A percentile compares a stretch with the other conserved stretches of the same genome.
Evolutionary conservation across 805 yeast genomes (phyloP).

Genomic region (Metschnikowia baotianmanensis): DNA sequence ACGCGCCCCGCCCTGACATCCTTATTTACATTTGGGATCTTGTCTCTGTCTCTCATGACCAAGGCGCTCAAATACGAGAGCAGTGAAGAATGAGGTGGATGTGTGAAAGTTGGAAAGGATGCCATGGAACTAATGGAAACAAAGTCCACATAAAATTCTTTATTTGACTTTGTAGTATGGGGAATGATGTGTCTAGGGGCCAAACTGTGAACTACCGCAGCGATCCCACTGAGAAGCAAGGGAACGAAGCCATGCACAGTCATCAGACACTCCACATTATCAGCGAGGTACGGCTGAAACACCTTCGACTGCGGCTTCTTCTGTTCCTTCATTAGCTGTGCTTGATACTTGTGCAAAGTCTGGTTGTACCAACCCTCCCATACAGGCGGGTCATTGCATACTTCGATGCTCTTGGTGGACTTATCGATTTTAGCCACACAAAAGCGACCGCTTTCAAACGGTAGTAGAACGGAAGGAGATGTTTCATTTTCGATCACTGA

Average conservation of each 20-base stretch:
- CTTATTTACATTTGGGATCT: constrained; percentile 5
- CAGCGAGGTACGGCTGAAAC: constrained; percentile 21
- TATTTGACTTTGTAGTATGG: constrained; percentile 22
- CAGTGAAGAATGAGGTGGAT: too few species aligned
- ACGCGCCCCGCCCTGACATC: constrained; percentile 2
- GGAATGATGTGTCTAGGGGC: constrained; percentile 16
- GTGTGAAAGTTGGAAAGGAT: too few species aligned
- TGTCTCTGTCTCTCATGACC: constrained; percentile 1
- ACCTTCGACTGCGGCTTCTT: constrained; percentile 14
- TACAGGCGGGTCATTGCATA: constrained; percentile 1
- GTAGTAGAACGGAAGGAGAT: not conserved
- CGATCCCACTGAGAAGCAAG: constrained; percentile 5
- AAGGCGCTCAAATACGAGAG: constrained; percentile 7
- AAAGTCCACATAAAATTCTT: constrained; percentile 13
- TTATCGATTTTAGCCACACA: constrained; percentile 4
- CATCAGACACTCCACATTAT: constrained; percentile 27
- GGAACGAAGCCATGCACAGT: constrained; percentile 11
- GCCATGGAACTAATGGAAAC: constrained; percentile 1
- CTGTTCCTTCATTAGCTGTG: constrained; percentile 13
- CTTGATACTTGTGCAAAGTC: constrained; percentile 19
- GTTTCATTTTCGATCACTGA: not conserved
- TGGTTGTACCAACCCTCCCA: constrained; percentile 21
- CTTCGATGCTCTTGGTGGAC: not conserved
- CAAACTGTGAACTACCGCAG: constrained; percentile 13
- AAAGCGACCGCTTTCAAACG: constrained; percentile 15